Base-by-base conservation (phyloP, 2,329 filamentous ascomycete species). In the Geosmithia flava region DNA sequence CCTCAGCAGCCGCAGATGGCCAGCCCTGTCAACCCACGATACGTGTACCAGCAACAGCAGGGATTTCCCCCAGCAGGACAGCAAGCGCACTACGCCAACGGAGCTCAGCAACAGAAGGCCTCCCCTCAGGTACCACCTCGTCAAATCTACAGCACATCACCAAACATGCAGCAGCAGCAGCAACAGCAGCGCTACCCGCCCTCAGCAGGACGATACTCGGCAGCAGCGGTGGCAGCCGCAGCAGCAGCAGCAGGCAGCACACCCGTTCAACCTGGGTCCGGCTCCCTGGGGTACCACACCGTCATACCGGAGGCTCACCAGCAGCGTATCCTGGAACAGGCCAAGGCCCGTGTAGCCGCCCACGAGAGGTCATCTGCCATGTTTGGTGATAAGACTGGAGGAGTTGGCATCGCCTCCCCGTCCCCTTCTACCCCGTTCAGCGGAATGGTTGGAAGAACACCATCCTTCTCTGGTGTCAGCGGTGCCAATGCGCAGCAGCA, bases 231-330 rank as follows among this genome's bases (percentile, higher is more conserved):
- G 23, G 55, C 61, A 61, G 49, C 51, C 56, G 30, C 61, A 59
- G 53, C 61, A 48, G 41, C 65, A 60, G 43, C 62, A 62, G 49
- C 50, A 56, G 30, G 23, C 4, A 8, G 23, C 4, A 27, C 23
- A 4, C 46, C 43, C 16, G 40, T 46, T 3, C 46, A 33, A 13
- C 17, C 46, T n/a, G 49, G 19, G 40, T 50, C 47, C 7, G 43
- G 43, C 17, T 58, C 68, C 3, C 66, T 68, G 2, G 71, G 71
- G 30, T 74, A 72, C 49, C 68, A 71, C 44, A 72, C 69, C 5
- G 69, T 73, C 44, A 72, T 73, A 55, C 66, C 68, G 39, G 69
- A 73, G 53, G 66, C 67, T 16, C 70, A 74, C 50, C 71, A 75
- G 54, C 68, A 71, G 55, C 68, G 71, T 48, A 68, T 73, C 44